Conservation (phyloP, 2,329 filamentous ascomycete genomes). For the Microsporum audouinii region DNA sequence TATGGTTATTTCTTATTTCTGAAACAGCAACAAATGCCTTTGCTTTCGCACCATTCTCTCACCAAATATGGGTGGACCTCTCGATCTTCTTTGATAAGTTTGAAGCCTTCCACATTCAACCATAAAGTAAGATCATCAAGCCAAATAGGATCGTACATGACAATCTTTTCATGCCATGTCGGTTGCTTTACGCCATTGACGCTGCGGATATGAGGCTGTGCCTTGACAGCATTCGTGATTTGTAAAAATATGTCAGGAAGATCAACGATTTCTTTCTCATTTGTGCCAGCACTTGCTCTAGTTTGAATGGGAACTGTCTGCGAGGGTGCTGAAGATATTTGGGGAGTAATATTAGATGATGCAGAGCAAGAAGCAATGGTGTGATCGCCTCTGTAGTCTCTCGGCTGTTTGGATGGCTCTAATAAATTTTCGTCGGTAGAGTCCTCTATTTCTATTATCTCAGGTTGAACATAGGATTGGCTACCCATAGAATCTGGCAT, state of each 20-base stretch:
- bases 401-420: not conserved
- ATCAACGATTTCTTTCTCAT: slow-evolving; percentile 13
- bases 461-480: not conserved
- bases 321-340: not conserved
- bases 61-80: slow-evolving; percentile 56
- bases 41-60: slow-evolving; percentile 80
- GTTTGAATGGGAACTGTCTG: not conserved
- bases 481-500: not conserved
- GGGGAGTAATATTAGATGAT: not conserved
- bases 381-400: too few relatives aligned
- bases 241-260: slow-evolving; percentile 32
- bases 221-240: slow-evolving; percentile 41
- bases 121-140: slow-evolving; percentile 75
- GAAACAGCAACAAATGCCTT: slow-evolving; percentile 66
- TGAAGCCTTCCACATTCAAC: slow-evolving; percentile 63
- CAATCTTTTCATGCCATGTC: slow-evolving; percentile 84
- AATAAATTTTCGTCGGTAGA: not conserved
- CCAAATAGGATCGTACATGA: slow-evolving; percentile 84
- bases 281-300: not conserved
- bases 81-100: slow-evolving; percentile 51
- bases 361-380: too few relatives aligned
- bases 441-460: not conserved
- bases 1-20: not conserved
- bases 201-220: slow-evolving; percentile 25
- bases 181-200: slow-evolving; percentile 33